Percentiles rank a stretch among this genome's conserved stretches.
Evolutionary conservation across 148 eudicot species (phyloP).

Genomic region (Cornus florida): DNA sequence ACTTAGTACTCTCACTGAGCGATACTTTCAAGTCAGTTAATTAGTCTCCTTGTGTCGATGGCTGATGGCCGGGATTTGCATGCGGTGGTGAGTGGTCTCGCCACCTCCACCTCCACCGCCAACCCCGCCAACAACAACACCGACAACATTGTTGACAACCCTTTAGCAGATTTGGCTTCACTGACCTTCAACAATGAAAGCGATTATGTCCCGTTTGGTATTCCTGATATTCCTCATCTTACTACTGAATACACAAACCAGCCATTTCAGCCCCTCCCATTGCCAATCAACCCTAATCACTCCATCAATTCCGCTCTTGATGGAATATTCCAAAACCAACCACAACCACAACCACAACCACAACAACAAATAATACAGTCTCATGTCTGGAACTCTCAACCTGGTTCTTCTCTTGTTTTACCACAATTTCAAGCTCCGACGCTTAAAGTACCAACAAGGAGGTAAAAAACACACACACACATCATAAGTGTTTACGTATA

Average conservation of each 20-base stretch:
- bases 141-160: background rate
- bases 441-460: slow-evolving; percentile 21
- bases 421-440: slow-evolving; percentile 12
- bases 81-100: slow-evolving; percentile 48
- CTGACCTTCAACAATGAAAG: slow-evolving; percentile 11
- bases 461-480: slow-evolving; percentile 7
- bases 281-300: background rate
- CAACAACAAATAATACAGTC: slow-evolving; percentile 9
- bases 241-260: background rate
- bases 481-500: no score
- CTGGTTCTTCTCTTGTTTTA: slow-evolving; percentile 14
- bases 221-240: background rate
- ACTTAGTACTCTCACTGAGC: no score
- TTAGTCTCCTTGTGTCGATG: slow-evolving; percentile 8
- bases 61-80: slow-evolving; percentile 49
- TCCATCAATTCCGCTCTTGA: background rate
- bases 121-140: background rate
- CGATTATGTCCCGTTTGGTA: background rate
- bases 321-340: background rate
- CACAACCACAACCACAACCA: background rate
- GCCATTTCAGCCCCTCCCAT: slow-evolving; percentile 14
- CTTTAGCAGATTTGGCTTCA: slow-evolving; percentile 16
- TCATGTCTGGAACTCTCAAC: background rate
- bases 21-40: no score
- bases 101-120: slow-evolving; percentile 5